Base-by-base conservation (phyloP, 768 basidiomycete species). In the Butyriboletus loyo region DNA sequence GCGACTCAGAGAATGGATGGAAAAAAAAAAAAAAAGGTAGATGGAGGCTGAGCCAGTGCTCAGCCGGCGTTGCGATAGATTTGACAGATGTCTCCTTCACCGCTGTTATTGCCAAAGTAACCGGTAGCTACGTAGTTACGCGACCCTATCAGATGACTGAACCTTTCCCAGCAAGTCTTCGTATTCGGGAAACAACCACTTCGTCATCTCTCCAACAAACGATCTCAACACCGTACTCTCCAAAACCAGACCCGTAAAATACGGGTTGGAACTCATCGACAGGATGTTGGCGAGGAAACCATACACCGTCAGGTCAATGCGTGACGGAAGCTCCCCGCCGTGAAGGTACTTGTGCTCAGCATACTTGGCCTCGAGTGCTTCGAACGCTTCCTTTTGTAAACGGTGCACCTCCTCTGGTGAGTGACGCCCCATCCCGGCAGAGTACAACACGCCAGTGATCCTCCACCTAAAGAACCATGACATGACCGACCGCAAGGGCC, bases 231-330 rank as follows among this genome's bases (percentile, higher is more conserved):
- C 58, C 7, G 34, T 15, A 43, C 64, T 66, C 28, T 35, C 45
- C 49, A 66, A 10, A 28, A 70, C 52, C 46, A 69, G 48, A 19
- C 28, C 30, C 41, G 56, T 6, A 52, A 66, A 69, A 27, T 70
- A 61, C 15, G 68, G 70, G 49, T 67, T 72, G 6, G 43, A 57
- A 1, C 22, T 44, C 40, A 46, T 41, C 19, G 60, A 39, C 9
- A 70, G 32, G 10, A 55, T 54, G 40, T 72, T 72, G 42, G 70
- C 66, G 7, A 70, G 63, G 52, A 70, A 70, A 17, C 53, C 70
- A 31, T 63, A 62, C 36, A 65, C 56, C 9, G 57, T 66, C 19
- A 70, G 48, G 49, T 70, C 71, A 11, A 70, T 62, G 41, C 58
- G 50, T 0, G 69, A 69, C 1, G 69, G 69, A 42, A 45, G 39